Conservation (phyloP, 768 basidiomycete genomes). For the Tricholoma bakamatsutake region DNA sequence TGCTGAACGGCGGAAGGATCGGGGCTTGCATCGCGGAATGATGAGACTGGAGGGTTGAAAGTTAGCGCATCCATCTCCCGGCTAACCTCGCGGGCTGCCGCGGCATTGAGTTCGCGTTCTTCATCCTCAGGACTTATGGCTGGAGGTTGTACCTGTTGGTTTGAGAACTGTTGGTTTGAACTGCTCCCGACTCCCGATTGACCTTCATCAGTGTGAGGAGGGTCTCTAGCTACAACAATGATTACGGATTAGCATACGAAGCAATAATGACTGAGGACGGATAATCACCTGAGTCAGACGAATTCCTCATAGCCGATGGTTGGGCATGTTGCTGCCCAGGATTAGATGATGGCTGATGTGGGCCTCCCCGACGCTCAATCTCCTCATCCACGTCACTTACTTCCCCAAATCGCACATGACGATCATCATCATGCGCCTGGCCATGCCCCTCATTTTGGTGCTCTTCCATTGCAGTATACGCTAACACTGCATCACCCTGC, state of each 20-base stretch:
- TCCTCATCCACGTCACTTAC: constrained; percentile 35
- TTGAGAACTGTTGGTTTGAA: constrained; percentile 11
- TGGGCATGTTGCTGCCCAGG: constrained; percentile 1
- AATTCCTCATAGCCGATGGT: background rate
- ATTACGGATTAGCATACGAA: background rate
- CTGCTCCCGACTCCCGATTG: background rate
- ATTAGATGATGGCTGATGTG: background rate
- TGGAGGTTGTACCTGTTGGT: constrained; percentile 33
- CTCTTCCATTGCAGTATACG: constrained; percentile 29
- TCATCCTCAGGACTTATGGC: constrained; percentile 35
- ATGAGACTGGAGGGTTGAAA: constrained; percentile 19
- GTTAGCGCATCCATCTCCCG: constrained; percentile 58
- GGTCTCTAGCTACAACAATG: background rate
- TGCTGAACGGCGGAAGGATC: constrained; percentile 15
- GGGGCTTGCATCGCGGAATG: constrained; percentile 11
- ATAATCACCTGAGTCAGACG: background rate
- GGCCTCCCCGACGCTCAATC: constrained; percentile 20
- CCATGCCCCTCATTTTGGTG: background rate
- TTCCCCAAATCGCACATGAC: constrained; percentile 41
- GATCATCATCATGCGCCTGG: constrained; percentile 7
- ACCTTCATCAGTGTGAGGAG: constrained; percentile 7
- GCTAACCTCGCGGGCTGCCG: constrained; percentile 63
- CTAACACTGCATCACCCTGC: constrained; percentile 29
- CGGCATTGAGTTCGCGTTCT: constrained; percentile 53
- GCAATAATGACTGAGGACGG: background rate